Evolutionary conservation across 768 basidiomycete species (phyloP).

Genomic region (Hygrophorus pudorinus): DNA sequence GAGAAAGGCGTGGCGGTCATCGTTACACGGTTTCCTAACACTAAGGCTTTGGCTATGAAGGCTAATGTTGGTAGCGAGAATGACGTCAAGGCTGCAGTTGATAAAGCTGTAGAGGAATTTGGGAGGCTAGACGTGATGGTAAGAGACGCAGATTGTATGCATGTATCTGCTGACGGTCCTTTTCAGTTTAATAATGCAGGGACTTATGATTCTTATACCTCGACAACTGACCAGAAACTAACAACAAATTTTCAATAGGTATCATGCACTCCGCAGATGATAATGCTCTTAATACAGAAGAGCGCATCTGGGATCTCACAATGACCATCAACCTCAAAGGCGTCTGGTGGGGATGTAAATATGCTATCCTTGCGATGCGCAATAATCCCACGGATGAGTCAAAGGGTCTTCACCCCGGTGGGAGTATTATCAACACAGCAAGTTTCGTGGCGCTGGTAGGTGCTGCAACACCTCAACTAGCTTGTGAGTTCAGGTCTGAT

Average conservation of each 20-base stretch:
- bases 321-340: slow-evolving; percentile 96
- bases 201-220: slow-evolving; percentile 7
- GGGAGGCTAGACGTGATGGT: slow-evolving; percentile 97
- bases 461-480: slow-evolving; percentile 96
- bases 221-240: slow-evolving; percentile 4
- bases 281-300: slow-evolving; percentile 92
- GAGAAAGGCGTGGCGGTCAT: slow-evolving; percentile 60
- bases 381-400: slow-evolving; percentile 75
- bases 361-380: slow-evolving; percentile 95
- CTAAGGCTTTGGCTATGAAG: slow-evolving; percentile 58
- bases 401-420: slow-evolving; percentile 72
- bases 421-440: slow-evolving; percentile 96
- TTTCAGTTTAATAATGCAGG: slow-evolving; percentile 89
- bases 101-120: slow-evolving; percentile 69
- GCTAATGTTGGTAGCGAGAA: slow-evolving; percentile 86
- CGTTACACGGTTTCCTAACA: slow-evolving; percentile 53
- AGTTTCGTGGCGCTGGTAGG: slow-evolving; percentile 95
- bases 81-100: slow-evolving; percentile 77
- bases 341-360: slow-evolving; percentile 99
- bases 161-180: not conserved
- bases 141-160: slow-evolving; percentile 13
- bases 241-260: slow-evolving; percentile 31
- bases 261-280: slow-evolving; percentile 98
- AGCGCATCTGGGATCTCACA: slow-evolving; percentile 90
- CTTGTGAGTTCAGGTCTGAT: slow-evolving; percentile 51